Evolutionary conservation across 176 grass and related monocot species (phyloP).

Genomic region (Zoysia japonica): DNA sequence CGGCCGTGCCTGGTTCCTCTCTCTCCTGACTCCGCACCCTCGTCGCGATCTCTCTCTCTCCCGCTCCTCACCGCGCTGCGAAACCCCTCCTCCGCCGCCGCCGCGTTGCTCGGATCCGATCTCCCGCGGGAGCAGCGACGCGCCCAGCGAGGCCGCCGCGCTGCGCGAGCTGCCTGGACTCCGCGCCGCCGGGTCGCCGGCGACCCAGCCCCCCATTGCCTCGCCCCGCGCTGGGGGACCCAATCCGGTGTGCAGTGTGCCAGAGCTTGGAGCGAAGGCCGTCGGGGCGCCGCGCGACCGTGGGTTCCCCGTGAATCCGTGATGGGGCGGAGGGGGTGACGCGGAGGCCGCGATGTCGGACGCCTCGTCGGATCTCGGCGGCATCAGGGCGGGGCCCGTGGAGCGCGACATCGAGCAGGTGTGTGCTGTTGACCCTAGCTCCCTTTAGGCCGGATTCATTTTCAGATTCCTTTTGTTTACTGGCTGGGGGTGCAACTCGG

Average conservation of each 20-base stretch:
- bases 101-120: conserved; percentile 21
- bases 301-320: conserved; percentile 2
- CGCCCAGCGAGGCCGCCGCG: neutral
- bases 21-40: neutral
- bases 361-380: conserved; percentile 68
- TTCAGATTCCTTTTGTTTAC: too few species aligned
- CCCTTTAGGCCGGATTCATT: neutral
- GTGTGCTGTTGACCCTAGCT: neutral
- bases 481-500: too few species aligned
- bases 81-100: conserved; percentile 26
- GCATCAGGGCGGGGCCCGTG: conserved; percentile 55
- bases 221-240: too few species aligned
- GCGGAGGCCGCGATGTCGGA: conserved; percentile 64
- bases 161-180: neutral
- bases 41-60: conserved; percentile 36
- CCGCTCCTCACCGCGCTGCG: conserved; percentile 2
- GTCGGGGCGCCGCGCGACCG: neutral
- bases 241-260: neutral
- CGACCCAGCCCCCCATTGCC: too few species aligned
- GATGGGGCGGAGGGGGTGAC: conserved; percentile 31
- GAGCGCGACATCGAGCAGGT: conserved; percentile 99
- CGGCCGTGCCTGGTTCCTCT: neutral
- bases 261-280: neutral
- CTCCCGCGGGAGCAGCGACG: neutral
- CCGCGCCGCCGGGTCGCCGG: neutral